Evolutionary conservation across 75 land plant species (phyloP), one percentile per base, ranked within the genome.

Genomic region (Pinus albicaulis): DNA sequence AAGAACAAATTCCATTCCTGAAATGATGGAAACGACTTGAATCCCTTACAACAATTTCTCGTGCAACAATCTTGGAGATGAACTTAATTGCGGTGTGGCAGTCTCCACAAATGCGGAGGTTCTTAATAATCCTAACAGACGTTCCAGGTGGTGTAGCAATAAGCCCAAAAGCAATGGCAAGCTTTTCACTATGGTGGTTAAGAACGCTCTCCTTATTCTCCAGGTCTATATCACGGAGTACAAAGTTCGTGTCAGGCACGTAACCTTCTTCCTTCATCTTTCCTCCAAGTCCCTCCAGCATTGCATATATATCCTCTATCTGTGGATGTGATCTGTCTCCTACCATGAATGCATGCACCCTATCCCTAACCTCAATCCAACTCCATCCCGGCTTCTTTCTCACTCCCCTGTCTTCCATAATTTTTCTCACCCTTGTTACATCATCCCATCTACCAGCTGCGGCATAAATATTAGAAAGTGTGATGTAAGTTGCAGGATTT

Each of bases 381-480:
- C 89, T 84, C 71, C 87, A 82, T 4, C 85, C 89, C 11, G 91
- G 87, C 74, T 84, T 82, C 62, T 89, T 87, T 73, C 82, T 86
- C 19, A 87, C 73, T 23, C 89, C 88, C 20, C 28, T 71, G 52
- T 68, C 62, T 11, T 76, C 56, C 90, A 90, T 85, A 78, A 73
- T 68, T 53, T 71, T 59, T 74, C 88, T 85, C 12, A 90, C 64
- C 55, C 28, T 74, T 31, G 64, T 73, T 24, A 83, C 88, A 81
- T 85, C 90, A 28, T 75, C 75, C 90, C 92, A 90, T 80, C 70
- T 87, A 2, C 85, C 81, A 53, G 69, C 70, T 15, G 76, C 66
- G 7, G 92, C 92, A 85, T 80, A 88, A 26, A 90, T 82, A 48
- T 90, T 85, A 6, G 92, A 85, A n/a, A 88, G 70, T 12, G 81